Conservation (phyloP, 495 filamentous ascomycete genomes). For the Penicillium fimorum region DNA sequence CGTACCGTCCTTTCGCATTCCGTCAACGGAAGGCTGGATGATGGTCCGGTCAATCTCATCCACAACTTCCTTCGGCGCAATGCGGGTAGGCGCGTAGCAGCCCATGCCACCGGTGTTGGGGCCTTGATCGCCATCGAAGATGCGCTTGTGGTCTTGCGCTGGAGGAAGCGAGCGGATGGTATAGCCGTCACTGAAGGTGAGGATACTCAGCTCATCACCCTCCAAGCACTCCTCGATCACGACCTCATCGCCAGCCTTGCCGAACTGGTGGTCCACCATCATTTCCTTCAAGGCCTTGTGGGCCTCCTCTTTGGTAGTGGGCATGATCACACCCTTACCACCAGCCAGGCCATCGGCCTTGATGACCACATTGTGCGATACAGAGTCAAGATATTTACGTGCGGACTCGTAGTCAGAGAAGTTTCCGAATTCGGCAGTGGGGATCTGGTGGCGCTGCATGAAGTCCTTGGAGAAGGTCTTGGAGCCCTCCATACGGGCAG, state of each 20-base stretch:
- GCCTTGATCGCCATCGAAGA: slow-evolving; percentile 86
- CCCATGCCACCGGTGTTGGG: slow-evolving; percentile 99
- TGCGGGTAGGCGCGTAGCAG: slow-evolving; percentile 87
- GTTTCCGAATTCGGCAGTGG: slow-evolving; percentile 86
- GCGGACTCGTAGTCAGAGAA: slow-evolving; percentile 81
- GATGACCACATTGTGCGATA: slow-evolving; percentile 78
- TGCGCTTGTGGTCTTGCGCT: slow-evolving; percentile 94
- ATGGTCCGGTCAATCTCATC: slow-evolving; percentile 78
- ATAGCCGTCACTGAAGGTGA: slow-evolving; percentile 88
- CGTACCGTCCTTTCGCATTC: slow-evolving; percentile 74
- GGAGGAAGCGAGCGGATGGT: slow-evolving; percentile 82
- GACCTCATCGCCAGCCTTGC: slow-evolving; percentile 82
- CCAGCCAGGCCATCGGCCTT: slow-evolving; percentile 86
- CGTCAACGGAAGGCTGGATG: slow-evolving; percentile 84
- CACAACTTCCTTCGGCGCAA: slow-evolving; percentile 71
- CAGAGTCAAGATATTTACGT: slow-evolving; percentile 67
- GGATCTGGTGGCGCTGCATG: slow-evolving; percentile 87
- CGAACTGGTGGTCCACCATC: slow-evolving; percentile 87
- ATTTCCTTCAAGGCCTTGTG: slow-evolving; percentile 79
- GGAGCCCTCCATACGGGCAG: slow-evolving; percentile 89
- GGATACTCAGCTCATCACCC: slow-evolving; percentile 88
- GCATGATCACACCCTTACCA: slow-evolving; percentile 91
- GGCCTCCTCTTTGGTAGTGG: slow-evolving; percentile 75
- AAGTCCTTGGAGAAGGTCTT: slow-evolving; percentile 99
- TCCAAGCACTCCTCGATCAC: slow-evolving; percentile 94